Percentiles rank a stretch among this genome's conserved stretches.
Evolutionary conservation across 352 stramenopile genomes (phyloP).

Genomic region (Globisporangium apiculatum): DNA sequence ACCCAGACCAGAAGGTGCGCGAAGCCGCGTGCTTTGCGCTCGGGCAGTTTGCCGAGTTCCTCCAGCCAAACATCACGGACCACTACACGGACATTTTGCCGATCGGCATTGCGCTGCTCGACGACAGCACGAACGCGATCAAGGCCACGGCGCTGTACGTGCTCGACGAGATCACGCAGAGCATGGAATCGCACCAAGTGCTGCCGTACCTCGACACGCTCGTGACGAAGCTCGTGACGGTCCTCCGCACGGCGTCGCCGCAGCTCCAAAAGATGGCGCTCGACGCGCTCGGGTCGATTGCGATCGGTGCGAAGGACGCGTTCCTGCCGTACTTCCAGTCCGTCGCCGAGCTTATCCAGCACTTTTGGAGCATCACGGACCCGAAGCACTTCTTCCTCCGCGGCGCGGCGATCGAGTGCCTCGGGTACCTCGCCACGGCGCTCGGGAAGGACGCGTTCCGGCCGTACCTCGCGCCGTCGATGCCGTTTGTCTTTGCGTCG

Average conservation of each 20-base stretch:
- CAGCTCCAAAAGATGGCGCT: slow-evolving; percentile 97
- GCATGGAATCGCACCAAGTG: slow-evolving; percentile 93
- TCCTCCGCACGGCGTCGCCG: slow-evolving; percentile 89
- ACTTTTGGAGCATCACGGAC: slow-evolving; percentile 90
- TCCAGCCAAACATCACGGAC: slow-evolving; percentile 95
- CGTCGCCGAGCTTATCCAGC: slow-evolving; percentile 82
- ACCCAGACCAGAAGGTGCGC: slow-evolving; percentile 90
- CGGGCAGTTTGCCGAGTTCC: slow-evolving; percentile 97
- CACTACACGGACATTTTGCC: slow-evolving; percentile 95
- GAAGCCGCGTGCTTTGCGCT: slow-evolving; percentile 97
- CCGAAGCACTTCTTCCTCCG: slow-evolving; percentile 92
- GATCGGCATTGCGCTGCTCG: slow-evolving; percentile 92
- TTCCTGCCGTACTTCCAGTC: slow-evolving; percentile 95
- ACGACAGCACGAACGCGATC: slow-evolving; percentile 91
- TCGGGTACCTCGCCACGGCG: slow-evolving; percentile 96
- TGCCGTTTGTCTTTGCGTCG: slow-evolving; percentile 93
- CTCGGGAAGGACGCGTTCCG: slow-evolving; percentile 94
- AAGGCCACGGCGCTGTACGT: slow-evolving; percentile 97
- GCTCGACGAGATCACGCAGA: slow-evolving; percentile 98
- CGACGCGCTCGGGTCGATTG: slow-evolving; percentile 93
- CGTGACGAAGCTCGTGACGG: slow-evolving; percentile 92
- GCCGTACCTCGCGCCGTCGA: slow-evolving; percentile 91
- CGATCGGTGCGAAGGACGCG: slow-evolving; percentile 94
- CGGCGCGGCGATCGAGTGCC: slow-evolving; percentile 95
- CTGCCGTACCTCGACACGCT: slow-evolving; percentile 93